Conservation (phyloP, 495 filamentous ascomycete genomes). For the Penicillium coffeae region DNA sequence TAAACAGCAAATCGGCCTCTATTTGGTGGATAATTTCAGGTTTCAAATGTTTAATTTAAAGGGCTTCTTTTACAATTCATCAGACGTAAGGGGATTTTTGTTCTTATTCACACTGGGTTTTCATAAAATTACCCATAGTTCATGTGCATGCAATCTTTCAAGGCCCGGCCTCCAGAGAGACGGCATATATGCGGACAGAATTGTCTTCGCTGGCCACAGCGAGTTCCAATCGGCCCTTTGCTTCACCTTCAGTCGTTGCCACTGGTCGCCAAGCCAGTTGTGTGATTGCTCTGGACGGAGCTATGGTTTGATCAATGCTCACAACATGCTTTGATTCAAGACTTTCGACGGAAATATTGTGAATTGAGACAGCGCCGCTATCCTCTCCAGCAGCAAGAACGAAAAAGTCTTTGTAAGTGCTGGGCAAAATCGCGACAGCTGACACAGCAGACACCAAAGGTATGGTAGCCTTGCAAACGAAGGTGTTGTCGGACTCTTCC, state of each 20-base stretch:
- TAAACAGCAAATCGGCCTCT: too few species aligned
- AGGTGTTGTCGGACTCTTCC: conserved; percentile 38
- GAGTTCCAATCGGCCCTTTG: conserved; percentile 47
- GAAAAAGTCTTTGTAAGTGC: conserved; percentile 34
- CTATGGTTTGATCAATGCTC: conserved; percentile 39
- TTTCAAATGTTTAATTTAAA: too few species aligned
- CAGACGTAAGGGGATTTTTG: too few species aligned
- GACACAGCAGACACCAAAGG: conserved; percentile 61
- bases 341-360: conserved; percentile 36
- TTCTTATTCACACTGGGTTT: background rate
- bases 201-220: conserved; percentile 81
- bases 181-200: conserved; percentile 67
- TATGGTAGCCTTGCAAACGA: conserved; percentile 51
- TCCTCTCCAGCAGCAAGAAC: conserved; percentile 65
- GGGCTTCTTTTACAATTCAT: too few species aligned
- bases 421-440: conserved; percentile 64
- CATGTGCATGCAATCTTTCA: background rate
- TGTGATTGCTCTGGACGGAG: conserved; percentile 70
- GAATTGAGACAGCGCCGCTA: conserved; percentile 40
- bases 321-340: conserved; percentile 42
- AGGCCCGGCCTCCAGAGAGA: conserved; percentile 37
- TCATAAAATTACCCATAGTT: background rate
- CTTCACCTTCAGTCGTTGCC: conserved; percentile 6
- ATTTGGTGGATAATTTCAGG: too few species aligned
- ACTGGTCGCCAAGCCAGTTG: conserved; percentile 74